Evolutionary conservation across 768 basidiomycete species (phyloP).

Genomic region (Mycena floridula): DNA sequence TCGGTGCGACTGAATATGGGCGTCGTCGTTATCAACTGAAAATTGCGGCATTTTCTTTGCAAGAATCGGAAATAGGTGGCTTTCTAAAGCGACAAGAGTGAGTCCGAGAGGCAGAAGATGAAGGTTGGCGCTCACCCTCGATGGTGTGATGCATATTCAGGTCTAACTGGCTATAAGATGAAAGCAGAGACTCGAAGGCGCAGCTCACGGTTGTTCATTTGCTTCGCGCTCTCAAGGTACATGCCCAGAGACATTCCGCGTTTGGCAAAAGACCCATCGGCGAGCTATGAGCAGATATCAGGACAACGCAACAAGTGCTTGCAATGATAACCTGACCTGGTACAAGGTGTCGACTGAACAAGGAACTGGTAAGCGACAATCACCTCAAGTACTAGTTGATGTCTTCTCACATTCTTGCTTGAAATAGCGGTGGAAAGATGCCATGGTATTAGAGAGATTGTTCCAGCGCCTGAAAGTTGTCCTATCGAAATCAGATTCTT

Average conservation of each 20-base stretch:
- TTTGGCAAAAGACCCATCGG: constrained; percentile 44
- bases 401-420: constrained; percentile 38
- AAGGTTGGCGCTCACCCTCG: too few relatives aligned
- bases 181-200: background rate
- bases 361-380: too few relatives aligned
- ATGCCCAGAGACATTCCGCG: constrained; percentile 34
- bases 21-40: constrained; percentile 28
- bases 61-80: constrained; percentile 44
- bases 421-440: constrained; percentile 34
- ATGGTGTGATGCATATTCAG: constrained; percentile 51
- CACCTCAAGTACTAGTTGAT: too few relatives aligned
- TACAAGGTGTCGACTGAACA: constrained; percentile 37
- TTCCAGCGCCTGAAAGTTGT: too few relatives aligned
- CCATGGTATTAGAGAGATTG: too few relatives aligned
- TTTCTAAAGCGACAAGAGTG: too few relatives aligned
- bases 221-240: constrained; percentile 34
- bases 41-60: constrained; percentile 46
- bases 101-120: too few relatives aligned
- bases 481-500: background rate
- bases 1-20: constrained; percentile 43
- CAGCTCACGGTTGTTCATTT: constrained; percentile 35
- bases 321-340: constrained; percentile 23
- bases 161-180: constrained; percentile 24
- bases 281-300: constrained; percentile 30
- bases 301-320: too few relatives aligned